phyloP scores from a whole-genome alignment of 1,284 basidiomycete species.

The Papiliotrema nemorosa region DNA sequence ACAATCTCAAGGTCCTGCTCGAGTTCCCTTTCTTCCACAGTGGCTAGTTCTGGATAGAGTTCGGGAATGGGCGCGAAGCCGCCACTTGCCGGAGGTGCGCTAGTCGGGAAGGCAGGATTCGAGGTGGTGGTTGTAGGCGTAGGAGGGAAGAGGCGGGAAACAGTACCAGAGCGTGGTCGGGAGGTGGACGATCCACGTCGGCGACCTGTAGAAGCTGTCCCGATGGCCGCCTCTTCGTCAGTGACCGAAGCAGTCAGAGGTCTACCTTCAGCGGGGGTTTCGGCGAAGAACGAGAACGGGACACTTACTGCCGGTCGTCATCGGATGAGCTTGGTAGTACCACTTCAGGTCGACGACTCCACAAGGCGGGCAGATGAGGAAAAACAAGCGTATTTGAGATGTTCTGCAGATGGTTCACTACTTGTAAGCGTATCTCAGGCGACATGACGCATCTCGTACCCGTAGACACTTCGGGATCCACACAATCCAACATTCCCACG shows the following conservation, averaged over 20 bases:
- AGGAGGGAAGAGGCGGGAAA: conserved; percentile 17
- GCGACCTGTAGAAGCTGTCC: neutral
- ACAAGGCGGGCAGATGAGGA: conserved; percentile 43
- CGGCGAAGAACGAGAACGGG: neutral
- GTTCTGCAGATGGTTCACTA: conserved; percentile 47
- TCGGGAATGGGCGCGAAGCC: conserved; percentile 6
- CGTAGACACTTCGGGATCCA: conserved; percentile 42
- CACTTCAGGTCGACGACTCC: conserved; percentile 40
- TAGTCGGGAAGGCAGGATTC: neutral
- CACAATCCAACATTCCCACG: conserved; percentile 40
- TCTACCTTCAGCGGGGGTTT: neutral
- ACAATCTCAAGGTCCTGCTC: conserved; percentile 1
- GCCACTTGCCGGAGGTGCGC: neutral
- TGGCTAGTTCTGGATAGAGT: neutral
- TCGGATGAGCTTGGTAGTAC: conserved; percentile 25
- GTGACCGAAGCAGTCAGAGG: conserved; percentile 5
- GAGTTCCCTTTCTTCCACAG: neutral
- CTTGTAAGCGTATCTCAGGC: neutral
- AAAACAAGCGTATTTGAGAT: conserved; percentile 46
- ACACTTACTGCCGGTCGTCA: conserved; percentile 14
- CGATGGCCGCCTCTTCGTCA: neutral
- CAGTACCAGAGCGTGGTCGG: conserved; percentile 17
- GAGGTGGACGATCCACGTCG: conserved; percentile 1
- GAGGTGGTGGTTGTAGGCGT: conserved; percentile 4
- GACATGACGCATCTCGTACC: conserved; percentile 13